These are phyloP conservation scores for Aspergillus piperis DNA, from an alignment of 2,329 filamentous ascomycete genomes.

Conservation along the genomic window DNA sequence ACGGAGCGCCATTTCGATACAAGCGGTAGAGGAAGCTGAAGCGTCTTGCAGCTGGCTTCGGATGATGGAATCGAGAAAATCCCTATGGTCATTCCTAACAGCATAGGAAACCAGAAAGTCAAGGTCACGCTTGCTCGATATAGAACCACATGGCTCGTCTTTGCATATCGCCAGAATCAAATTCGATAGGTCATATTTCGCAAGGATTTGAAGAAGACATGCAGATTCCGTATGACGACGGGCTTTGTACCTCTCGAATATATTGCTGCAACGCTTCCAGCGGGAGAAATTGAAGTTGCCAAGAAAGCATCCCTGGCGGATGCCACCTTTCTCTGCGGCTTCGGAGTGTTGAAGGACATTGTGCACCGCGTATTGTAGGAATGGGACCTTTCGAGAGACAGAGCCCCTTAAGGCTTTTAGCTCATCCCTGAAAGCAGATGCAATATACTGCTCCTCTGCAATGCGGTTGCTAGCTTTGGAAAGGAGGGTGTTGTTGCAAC, in stretches of 20 bases:
- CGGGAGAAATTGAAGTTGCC: constrained; percentile 24
- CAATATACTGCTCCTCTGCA: neutral
- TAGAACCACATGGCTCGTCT: neutral
- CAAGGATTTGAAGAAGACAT: constrained; percentile 20
- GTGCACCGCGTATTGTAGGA: constrained; percentile 42
- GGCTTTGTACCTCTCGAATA: constrained; percentile 35
- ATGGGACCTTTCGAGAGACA: constrained; percentile 23
- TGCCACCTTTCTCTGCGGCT: constrained; percentile 20
- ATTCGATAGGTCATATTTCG: constrained; percentile 15
- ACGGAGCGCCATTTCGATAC: no score
- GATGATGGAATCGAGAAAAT: no score
- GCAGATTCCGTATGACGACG: constrained; percentile 23
- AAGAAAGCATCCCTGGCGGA: constrained; percentile 27
- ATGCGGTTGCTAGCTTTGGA: neutral
- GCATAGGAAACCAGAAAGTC: no score
- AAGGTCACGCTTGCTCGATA: neutral
- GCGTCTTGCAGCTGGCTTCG: no score
- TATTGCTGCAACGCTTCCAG: constrained; percentile 38
- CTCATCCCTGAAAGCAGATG: neutral
- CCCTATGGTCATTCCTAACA: rapidly evolving
- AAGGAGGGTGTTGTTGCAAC: constrained; percentile 10
- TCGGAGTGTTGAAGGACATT: constrained; percentile 34
- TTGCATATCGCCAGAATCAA: constrained; percentile 11
- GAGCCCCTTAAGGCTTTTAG: neutral
- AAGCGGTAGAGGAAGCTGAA: no score